These are phyloP conservation scores for Trypanosoma boissoni DNA, from an alignment of 208 protist species.

Conservation along the genomic window DNA sequence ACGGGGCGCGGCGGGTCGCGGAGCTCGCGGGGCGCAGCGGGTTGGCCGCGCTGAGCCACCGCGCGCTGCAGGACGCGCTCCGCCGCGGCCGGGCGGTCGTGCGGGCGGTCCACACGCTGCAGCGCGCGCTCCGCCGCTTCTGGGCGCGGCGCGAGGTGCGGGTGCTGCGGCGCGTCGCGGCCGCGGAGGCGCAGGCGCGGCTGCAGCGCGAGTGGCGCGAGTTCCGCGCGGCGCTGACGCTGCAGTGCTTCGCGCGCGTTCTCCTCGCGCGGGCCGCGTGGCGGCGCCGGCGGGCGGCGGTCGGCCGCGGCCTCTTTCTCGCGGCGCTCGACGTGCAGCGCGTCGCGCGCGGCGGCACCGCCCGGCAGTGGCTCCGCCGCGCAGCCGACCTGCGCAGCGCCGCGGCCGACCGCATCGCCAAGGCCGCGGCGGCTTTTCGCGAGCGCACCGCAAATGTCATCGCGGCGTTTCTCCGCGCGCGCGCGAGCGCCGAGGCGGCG, in stretches of 20 bases:
- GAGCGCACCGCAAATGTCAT: neutral
- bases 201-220: neutral
- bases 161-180: neutral
- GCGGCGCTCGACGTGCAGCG: neutral
- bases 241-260: neutral
- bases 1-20: too few species aligned
- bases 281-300: too few species aligned
- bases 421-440: neutral
- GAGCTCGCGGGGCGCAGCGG: too few species aligned
- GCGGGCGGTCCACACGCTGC: too few species aligned
- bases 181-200: too few species aligned
- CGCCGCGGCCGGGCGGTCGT: neutral
- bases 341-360: too few species aligned
- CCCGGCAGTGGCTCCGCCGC: neutral
- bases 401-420: neutral
- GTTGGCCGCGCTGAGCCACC: too few species aligned
- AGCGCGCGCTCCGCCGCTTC: neutral
- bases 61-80: too few species aligned
- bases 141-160: neutral
- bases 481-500: too few species aligned
- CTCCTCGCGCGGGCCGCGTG: too few species aligned
- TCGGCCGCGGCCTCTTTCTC: too few species aligned
- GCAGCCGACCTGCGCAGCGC: too few species aligned
- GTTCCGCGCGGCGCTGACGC: neutral
- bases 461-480: neutral